Evolutionary conservation across 2,329 filamentous ascomycete genomes (phyloP).

Genomic region (Paraphaeosphaeria minitans): DNA sequence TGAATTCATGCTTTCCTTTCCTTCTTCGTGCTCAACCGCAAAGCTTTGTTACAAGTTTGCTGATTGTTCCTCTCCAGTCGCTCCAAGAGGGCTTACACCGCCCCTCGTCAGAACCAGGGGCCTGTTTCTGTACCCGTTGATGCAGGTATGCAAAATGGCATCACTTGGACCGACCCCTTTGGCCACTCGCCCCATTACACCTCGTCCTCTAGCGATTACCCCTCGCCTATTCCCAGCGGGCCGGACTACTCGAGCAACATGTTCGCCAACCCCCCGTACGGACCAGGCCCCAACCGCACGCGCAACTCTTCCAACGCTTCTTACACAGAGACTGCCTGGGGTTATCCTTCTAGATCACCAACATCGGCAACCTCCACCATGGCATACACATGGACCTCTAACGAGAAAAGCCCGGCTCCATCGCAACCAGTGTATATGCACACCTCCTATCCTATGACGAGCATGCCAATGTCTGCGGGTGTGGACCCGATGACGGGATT

Average conservation of each 20-base stretch:
- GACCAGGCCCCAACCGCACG: constrained; percentile 32
- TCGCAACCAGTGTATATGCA: constrained; percentile 29
- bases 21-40: constrained; percentile 5
- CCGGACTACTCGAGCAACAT: constrained; percentile 33
- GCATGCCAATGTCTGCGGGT: constrained; percentile 24
- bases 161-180: constrained; percentile 36
- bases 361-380: constrained; percentile 42
- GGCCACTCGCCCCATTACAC: constrained; percentile 34
- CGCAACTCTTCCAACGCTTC: constrained; percentile 47
- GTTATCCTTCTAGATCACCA: constrained; percentile 40
- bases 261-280: constrained; percentile 37
- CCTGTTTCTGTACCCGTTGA: constrained; percentile 28
- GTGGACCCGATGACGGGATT: constrained; percentile 33
- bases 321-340: constrained; percentile 37
- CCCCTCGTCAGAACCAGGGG: constrained; percentile 18
- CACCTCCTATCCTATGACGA: constrained; percentile 33
- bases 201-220: constrained; percentile 42
- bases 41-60: not conserved
- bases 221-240: constrained; percentile 34
- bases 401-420: constrained; percentile 36
- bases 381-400: constrained; percentile 37
- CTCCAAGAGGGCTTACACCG: constrained; percentile 22
- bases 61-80: constrained; percentile 21
- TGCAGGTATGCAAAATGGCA: constrained; percentile 19
- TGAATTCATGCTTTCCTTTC: constrained; percentile 17